Evolutionary conservation across 306 rosid species (phyloP), one percentile per base, ranked within the genome.

Genomic region (Boehmeria nivea): DNA sequence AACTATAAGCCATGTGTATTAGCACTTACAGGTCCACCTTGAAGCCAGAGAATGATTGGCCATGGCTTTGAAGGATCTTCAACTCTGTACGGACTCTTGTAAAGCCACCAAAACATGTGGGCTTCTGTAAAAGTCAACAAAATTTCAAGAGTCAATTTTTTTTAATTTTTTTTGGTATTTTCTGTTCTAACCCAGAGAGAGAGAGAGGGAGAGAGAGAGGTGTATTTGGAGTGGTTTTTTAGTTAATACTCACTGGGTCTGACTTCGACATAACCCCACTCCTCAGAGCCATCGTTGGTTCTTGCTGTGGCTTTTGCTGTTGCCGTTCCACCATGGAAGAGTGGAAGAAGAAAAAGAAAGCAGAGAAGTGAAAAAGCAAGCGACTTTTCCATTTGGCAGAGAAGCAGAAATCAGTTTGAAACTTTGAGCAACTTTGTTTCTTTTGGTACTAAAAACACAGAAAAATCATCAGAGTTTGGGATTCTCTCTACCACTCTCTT

Each of bases 41-140:
- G 99, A 71, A 91, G 63, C 99, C 99, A 91, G 3, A 91, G 95
- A 83, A 87, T 51, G 56, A 72, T 76, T 45, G 99, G 99, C 99
- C 99, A 91, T 61, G 96, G 93, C 69, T 84, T 91, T 15, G 85
- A 74, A 8, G 82, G 72, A 55, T 81, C 61, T 18, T 91, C 80
- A 54, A 91, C 93, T 84, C 93, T 84, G 54, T 75, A 59, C 2
- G 96, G 89, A 68, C 99, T 91, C 71, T 28, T 78, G 58, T 91
- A 91, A 43, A 72, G 87, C 99, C 99, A 91, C 96, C 96, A 91
- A 66, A 91, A 91, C 93, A 91, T 78, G 70, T 91, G 93, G 13
- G 96, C 96, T 78, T 91, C 95, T 91, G 84, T 37, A 60, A 22
- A 31, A 3, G 17, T 13, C 36, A 69, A 51, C 8, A 38, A 31